These are phyloP conservation scores for Kwoniella sp. DNA, from an alignment of 768 basidiomycete genomes.

Conservation along the genomic window DNA sequence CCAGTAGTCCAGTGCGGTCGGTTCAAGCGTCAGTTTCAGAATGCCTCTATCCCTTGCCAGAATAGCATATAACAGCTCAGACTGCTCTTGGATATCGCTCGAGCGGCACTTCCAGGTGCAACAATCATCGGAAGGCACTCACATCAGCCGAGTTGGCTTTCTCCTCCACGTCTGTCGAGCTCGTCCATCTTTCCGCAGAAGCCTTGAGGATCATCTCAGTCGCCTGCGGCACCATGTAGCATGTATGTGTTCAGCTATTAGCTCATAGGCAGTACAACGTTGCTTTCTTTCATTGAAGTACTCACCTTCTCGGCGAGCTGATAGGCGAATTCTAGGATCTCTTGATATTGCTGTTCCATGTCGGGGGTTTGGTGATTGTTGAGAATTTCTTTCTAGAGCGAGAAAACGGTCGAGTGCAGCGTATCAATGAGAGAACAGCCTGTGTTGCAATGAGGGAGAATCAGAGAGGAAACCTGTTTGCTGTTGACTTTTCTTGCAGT, in stretches of 20 bases:
- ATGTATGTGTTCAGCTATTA: neutral
- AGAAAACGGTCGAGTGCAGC: too few species aligned
- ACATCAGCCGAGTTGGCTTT: slow-evolving; percentile 91
- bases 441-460: too few species aligned
- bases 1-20: neutral
- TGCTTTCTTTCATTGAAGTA: neutral
- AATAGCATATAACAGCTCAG: too few species aligned
- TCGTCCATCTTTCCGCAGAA: slow-evolving; percentile 64
- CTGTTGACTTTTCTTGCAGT: too few species aligned
- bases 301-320: slow-evolving; percentile 34
- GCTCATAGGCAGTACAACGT: neutral
- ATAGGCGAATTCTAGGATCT: slow-evolving; percentile 33
- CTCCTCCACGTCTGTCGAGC: slow-evolving; percentile 63
- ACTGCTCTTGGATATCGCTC: too few species aligned
- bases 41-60: too few species aligned
- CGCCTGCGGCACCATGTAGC: slow-evolving; percentile 16
- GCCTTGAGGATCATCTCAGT: slow-evolving; percentile 60
- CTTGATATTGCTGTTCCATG: slow-evolving; percentile 27
- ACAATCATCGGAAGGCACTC: slow-evolving; percentile 14
- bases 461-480: too few species aligned
- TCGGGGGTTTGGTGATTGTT: neutral
- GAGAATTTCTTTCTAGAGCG: too few species aligned
- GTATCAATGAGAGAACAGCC: too few species aligned
- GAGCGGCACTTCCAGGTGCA: too few species aligned
- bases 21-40: too few species aligned